phyloP scores from a whole-genome alignment of 1,284 basidiomycete species.

The Neonothopanus nambi region DNA sequence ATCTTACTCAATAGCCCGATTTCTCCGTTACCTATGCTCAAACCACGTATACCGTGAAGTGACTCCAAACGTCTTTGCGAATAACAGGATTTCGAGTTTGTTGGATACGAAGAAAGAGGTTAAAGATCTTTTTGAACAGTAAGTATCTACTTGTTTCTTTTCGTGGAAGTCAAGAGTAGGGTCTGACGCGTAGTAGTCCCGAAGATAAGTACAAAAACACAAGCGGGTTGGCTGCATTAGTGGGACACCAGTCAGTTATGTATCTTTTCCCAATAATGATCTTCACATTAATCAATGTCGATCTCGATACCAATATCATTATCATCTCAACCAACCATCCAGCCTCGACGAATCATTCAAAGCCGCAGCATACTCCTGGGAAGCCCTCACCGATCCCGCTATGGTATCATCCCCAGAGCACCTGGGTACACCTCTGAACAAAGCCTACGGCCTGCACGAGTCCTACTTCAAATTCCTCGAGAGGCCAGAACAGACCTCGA shows the following conservation, averaged over 20 bases:
- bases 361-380: conserved; percentile 23
- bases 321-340: not conserved
- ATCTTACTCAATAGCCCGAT: conserved; percentile 22
- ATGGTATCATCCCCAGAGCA: conserved; percentile 18
- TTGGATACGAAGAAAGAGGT: conserved; percentile 29
- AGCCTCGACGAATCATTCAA: conserved; percentile 32
- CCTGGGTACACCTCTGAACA: conserved; percentile 15
- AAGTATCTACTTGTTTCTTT: not conserved
- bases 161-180: not conserved
- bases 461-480: conserved; percentile 13
- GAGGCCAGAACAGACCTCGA: conserved; percentile 2
- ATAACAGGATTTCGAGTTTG: conserved; percentile 28
- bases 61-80: conserved; percentile 29
- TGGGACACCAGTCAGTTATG: conserved; percentile 21
- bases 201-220: conserved; percentile 23
- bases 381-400: conserved; percentile 22
- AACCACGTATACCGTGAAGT: conserved; percentile 31
- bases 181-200: conserved; percentile 16
- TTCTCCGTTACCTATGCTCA: conserved; percentile 28
- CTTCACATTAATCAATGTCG: too few species aligned
- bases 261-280: not conserved
- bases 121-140: conserved; percentile 19
- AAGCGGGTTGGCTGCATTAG: conserved; percentile 20
- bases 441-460: conserved; percentile 16
- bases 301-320: not conserved